Base-by-base conservation (phyloP, 805 yeast genomes). In the Zygotorulaspora chibaensis region DNA sequence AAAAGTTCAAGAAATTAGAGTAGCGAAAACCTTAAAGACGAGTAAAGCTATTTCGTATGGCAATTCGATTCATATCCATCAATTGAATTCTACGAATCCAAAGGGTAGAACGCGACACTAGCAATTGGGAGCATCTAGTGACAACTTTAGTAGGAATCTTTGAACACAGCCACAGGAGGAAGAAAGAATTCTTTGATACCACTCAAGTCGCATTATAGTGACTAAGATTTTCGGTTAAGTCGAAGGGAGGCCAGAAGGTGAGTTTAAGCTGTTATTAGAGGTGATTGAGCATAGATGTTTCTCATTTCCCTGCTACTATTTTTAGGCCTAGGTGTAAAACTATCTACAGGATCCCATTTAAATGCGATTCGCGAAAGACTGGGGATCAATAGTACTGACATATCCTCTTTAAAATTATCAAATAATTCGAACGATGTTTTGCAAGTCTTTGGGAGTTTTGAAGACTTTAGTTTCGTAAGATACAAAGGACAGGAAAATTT, bases 401-500 rank as follows among this genome's bases (percentile, higher is more conserved):
- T 43, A 18, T 58, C 62, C 13, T 29, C 35, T 2, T 36, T 58
- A 33, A 43, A 52, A 23, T 42, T 55, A 12, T 42, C 52, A 8
- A 41, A 38, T 16, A 47, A 50, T 27, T 38, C 38, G 3, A 35
- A 49, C 20, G 47, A 51, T 38, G 39, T 47, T 5, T 36, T 61
- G 25, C 55, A 58, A 37, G 37, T 61, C 8, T 47, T 63, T 38
- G 63, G 63, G 15, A 42, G 50, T 38, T 48, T 59, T 13, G 48
- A 54, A 8, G 54, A 45, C 16, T 23, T 62, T 17, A 52, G 60
- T 1, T 55, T 57, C 39, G 57, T 57, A 47, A 39, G 45, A 38
- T 64, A 63, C 42, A 34, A 47, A 16, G 70, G 70, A 2, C 65
- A 64, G 42, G 56, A 59, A 35, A 66, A 65, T 46, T 66, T 65